These are phyloP conservation scores for Fusarium continuum DNA, from an alignment of 2,329 filamentous ascomycete species.

Conservation along the genomic window DNA sequence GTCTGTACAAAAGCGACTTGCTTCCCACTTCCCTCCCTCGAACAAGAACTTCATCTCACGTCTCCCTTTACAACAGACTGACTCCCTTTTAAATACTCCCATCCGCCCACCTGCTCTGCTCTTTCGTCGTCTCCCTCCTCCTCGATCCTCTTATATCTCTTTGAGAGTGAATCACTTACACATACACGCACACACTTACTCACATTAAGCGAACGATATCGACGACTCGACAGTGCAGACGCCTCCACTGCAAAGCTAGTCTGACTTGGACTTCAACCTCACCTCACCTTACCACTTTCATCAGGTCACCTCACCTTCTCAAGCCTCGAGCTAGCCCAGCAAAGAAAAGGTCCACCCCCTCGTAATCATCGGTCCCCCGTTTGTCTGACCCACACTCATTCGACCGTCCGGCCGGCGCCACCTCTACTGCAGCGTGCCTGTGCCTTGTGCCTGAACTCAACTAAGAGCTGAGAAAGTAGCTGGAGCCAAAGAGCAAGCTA, in stretches of 20 bases:
- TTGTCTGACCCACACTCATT: slow-evolving; percentile 43
- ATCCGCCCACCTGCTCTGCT: not conserved
- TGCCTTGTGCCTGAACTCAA: slow-evolving; percentile 38
- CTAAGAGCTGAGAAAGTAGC: slow-evolving; percentile 37
- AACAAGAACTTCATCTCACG: slow-evolving; percentile 30
- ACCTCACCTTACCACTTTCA: slow-evolving; percentile 22
- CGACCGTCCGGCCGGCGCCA: slow-evolving; percentile 43
- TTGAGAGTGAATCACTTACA: slow-evolving; percentile 34
- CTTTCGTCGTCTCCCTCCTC: slow-evolving; percentile 1
- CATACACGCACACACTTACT: slow-evolving; percentile 17
- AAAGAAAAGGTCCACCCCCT: slow-evolving; percentile 21
- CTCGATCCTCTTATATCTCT: slow-evolving; percentile 1
- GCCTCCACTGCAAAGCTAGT: slow-evolving; percentile 12
- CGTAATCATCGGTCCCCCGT: slow-evolving; percentile 34
- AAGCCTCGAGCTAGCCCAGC: slow-evolving; percentile 12
- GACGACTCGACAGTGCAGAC: slow-evolving; percentile 20
- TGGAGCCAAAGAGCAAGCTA: slow-evolving; percentile 24
- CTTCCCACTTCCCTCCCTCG: slow-evolving; percentile 35
- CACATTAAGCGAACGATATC: slow-evolving; percentile 26
- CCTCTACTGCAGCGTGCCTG: slow-evolving; percentile 36
- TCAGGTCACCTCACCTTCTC: slow-evolving; percentile 31
- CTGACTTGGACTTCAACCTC: slow-evolving; percentile 2
- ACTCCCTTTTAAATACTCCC: slow-evolving; percentile 24
- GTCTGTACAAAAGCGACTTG: slow-evolving; percentile 40
- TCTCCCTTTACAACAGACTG: slow-evolving; percentile 33